phyloP scores from a whole-genome alignment of 306 rosid genomes.

The Dryas octopetala region DNA sequence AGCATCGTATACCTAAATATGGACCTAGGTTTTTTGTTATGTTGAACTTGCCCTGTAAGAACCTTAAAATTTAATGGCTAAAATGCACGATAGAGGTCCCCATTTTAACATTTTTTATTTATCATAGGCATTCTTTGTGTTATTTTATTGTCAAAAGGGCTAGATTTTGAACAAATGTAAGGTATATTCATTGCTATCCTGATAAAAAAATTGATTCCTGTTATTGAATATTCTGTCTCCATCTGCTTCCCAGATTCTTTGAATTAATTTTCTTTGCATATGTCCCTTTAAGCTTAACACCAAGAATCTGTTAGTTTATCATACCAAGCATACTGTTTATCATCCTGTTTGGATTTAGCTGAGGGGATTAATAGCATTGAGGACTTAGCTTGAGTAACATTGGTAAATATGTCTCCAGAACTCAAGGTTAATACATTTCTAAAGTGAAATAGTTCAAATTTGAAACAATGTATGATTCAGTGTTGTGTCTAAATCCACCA shows the following conservation, averaged over 20 bases:
- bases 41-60: background rate
- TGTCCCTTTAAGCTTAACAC: background rate
- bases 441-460: background rate
- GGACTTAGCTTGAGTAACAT: background rate
- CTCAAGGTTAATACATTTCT: background rate
- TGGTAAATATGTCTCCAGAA: background rate
- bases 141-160: background rate
- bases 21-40: background rate
- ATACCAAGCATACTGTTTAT: background rate
- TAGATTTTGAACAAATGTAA: background rate
- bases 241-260: background rate
- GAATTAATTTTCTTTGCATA: background rate
- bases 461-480: too few relatives aligned
- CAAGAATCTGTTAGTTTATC: background rate
- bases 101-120: background rate
- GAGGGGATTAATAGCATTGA: background rate
- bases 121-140: background rate
- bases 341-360: background rate
- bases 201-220: background rate
- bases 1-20: background rate
- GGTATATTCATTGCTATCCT: background rate
- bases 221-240: background rate
- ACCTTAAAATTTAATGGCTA: background rate
- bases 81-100: background rate
- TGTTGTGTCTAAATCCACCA: background rate